phyloP scores from a whole-genome alignment of 2,329 filamentous ascomycete species.

The Diplocarpon rosae region DNA sequence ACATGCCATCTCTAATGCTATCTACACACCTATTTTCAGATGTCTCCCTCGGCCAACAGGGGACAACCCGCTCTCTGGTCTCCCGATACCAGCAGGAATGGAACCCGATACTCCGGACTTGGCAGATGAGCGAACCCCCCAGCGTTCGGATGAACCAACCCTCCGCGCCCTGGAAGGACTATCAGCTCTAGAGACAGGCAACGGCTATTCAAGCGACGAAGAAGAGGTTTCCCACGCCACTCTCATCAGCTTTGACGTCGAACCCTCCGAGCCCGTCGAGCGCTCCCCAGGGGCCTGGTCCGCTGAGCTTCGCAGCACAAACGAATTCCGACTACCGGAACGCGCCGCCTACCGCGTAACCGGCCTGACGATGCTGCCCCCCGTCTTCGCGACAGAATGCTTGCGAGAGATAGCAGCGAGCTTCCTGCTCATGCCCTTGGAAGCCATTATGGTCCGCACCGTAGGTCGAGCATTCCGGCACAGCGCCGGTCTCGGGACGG shows the following conservation, averaged over 20 bases:
- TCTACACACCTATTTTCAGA: conserved; percentile 25
- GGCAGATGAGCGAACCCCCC: conserved; percentile 2
- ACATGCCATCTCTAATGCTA: conserved; percentile 13
- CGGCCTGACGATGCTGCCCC: conserved; percentile 26
- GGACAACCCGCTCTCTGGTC: conserved; percentile 21
- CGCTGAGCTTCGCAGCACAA: conserved; percentile 27
- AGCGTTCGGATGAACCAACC: conserved; percentile 20
- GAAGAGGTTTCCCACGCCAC: conserved; percentile 24
- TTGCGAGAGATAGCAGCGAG: conserved; percentile 22
- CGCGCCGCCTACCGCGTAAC: conserved; percentile 23
- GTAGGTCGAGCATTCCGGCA: conserved; percentile 21
- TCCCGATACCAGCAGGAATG: conserved; percentile 10
- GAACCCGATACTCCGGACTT: conserved; percentile 20
- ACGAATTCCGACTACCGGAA: conserved; percentile 21
- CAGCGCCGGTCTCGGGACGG: conserved; percentile 12
- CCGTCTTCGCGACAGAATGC: conserved; percentile 25
- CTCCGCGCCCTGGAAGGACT: conserved; percentile 25
- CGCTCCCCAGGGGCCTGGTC: conserved; percentile 23
- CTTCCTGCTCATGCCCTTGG: conserved; percentile 24
- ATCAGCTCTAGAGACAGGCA: conserved; percentile 12
- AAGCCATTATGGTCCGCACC: conserved; percentile 24
- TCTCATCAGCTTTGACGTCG: conserved; percentile 28
- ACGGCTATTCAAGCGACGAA: conserved; percentile 23
- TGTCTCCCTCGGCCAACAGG: conserved; percentile 23
- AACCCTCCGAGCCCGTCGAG: conserved; percentile 21